phyloP scores from a whole-genome alignment of 768 basidiomycete species.

The Mrakia blollopis region DNA sequence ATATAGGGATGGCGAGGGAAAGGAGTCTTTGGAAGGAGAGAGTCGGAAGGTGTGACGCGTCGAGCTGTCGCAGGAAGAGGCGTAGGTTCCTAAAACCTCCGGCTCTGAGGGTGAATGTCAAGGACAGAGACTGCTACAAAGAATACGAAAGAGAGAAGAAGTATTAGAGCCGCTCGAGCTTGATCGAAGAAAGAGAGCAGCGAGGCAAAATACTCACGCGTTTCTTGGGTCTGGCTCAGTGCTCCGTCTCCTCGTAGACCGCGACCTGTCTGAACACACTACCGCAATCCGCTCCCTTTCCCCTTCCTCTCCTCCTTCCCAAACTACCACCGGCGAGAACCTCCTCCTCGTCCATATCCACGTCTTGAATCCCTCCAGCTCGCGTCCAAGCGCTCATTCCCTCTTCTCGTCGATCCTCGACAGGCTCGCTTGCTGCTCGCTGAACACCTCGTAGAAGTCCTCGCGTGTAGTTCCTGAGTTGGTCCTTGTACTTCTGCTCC shows the following conservation, averaged over 20 bases:
- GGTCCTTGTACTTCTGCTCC: slow-evolving; percentile 16
- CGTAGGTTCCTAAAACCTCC: too few species aligned
- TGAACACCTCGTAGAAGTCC: neutral
- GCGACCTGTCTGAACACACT: slow-evolving; percentile 1
- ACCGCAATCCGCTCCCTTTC: neutral
- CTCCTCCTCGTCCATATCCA: slow-evolving; percentile 9
- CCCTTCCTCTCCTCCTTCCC: neutral
- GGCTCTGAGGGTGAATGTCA: too few species aligned
- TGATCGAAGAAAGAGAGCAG: neutral
- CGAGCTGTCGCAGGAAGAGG: too few species aligned
- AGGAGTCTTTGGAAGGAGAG: too few species aligned
- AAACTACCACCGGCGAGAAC: neutral
- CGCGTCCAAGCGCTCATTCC: neutral
- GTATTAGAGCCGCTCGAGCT: too few species aligned
- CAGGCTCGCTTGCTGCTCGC: neutral
- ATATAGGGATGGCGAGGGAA: too few species aligned
- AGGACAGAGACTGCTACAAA: too few species aligned
- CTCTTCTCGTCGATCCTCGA: neutral
- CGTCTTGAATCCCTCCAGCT: slow-evolving; percentile 4
- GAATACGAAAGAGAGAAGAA: too few species aligned
- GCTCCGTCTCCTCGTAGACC: neutral
- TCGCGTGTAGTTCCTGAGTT: neutral
- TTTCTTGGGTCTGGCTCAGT: neutral
- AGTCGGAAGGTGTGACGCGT: too few species aligned
- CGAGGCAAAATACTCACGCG: neutral